Evolutionary conservation across 495 filamentous ascomycete species (phyloP).

Genomic region (Viridothelium virens): DNA sequence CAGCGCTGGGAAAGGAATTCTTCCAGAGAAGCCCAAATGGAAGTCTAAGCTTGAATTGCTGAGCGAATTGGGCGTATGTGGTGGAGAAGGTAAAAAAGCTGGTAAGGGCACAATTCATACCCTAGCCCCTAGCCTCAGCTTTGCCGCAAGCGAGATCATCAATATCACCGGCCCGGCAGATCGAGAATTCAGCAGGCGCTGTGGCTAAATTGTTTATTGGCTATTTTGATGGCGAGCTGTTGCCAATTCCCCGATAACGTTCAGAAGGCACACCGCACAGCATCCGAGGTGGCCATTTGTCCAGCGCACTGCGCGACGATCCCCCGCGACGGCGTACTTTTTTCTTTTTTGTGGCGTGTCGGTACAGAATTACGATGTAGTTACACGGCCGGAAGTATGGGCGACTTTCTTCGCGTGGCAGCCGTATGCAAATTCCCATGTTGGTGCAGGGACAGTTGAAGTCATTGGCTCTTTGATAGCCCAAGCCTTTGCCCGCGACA

Average conservation of each 20-base stretch:
- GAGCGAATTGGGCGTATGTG: neutral
- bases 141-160: constrained; percentile 10
- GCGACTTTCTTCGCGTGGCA: constrained; percentile 10
- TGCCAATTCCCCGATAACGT: neutral
- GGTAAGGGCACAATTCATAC: neutral
- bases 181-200: neutral
- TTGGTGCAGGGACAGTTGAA: constrained; percentile 4
- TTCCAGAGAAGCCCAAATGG: neutral
- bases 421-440: constrained; percentile 1
- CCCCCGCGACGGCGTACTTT: neutral
- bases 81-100: neutral
- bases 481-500: neutral
- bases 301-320: neutral
- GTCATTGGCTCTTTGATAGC: neutral
- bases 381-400: neutral
- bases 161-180: neutral
- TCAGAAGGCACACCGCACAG: neutral
- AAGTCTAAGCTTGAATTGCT: neutral
- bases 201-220: constrained; percentile 9
- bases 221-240: neutral
- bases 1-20: neutral
- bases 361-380: neutral
- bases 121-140: neutral
- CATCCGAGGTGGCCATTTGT: neutral
- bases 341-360: constrained; percentile 7